phyloP scores from a whole-genome alignment of 768 basidiomycete genomes.

The Boletus bicolor region DNA sequence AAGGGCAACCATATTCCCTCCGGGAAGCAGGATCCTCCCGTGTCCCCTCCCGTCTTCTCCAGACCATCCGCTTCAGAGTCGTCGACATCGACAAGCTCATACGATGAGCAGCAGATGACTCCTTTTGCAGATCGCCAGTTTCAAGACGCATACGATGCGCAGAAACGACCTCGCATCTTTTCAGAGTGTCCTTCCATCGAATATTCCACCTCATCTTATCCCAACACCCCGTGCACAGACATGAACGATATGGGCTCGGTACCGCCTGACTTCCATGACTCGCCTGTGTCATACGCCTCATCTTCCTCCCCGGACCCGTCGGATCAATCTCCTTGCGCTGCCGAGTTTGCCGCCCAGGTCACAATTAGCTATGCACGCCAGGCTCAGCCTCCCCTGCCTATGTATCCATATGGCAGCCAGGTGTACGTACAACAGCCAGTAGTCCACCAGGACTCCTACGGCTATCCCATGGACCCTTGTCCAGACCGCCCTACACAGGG shows the following conservation, averaged over 20 bases:
- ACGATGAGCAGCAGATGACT: slow-evolving; percentile 11
- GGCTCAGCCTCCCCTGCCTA: not conserved
- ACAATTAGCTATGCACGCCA: slow-evolving; percentile 1
- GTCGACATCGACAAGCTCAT: slow-evolving; percentile 4
- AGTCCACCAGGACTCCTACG: slow-evolving; percentile 15
- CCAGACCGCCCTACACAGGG: slow-evolving; percentile 14
- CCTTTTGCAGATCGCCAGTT: slow-evolving; percentile 9
- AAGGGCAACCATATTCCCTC: slow-evolving; percentile 16
- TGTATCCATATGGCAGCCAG: slow-evolving; percentile 4
- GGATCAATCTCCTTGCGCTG: slow-evolving; percentile 22
- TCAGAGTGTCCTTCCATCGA: slow-evolving; percentile 6
- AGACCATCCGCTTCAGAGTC: slow-evolving; percentile 11
- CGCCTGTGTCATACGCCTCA: slow-evolving; percentile 18
- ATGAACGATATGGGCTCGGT: slow-evolving; percentile 10
- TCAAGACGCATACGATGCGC: slow-evolving; percentile 11
- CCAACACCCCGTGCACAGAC: slow-evolving; percentile 14
- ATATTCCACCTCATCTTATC: slow-evolving; percentile 6
- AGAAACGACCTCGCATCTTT: slow-evolving; percentile 18
- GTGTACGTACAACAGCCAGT: slow-evolving; percentile 4
- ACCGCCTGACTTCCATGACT: slow-evolving; percentile 19
- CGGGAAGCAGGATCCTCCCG: slow-evolving; percentile 20
- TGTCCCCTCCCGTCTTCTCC: slow-evolving; percentile 3
- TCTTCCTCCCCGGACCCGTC: slow-evolving; percentile 24
- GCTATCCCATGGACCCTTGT: slow-evolving; percentile 5
- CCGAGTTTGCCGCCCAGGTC: slow-evolving; percentile 8